Percentiles rank a stretch among this genome's conserved stretches.
These are phyloP conservation scores for Heracleum sosnowskyi DNA, from an alignment of 129 eudicot species.

Conservation along the genomic window DNA sequence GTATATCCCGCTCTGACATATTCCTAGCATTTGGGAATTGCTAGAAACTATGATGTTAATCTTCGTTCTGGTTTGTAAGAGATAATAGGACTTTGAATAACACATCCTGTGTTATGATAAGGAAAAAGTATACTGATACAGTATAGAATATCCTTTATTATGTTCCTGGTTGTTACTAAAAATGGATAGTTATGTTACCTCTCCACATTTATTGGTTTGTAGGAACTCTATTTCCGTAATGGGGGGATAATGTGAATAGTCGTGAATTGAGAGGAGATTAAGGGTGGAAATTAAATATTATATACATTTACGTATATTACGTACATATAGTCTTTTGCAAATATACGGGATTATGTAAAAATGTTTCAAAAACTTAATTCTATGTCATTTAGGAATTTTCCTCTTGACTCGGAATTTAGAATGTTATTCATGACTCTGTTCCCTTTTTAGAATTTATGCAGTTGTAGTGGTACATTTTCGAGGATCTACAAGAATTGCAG, in stretches of 20 bases:
- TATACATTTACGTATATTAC: not conserved
- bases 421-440: not conserved
- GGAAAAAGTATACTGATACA: not conserved
- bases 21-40: not conserved
- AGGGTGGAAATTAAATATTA: not conserved
- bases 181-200: not conserved
- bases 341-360: not conserved
- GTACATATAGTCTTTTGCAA: not conserved
- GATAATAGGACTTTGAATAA: not conserved
- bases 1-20: not conserved
- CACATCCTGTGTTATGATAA: not conserved
- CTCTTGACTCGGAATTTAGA: not conserved
- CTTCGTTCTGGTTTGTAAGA: not conserved
- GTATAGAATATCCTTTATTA: not conserved
- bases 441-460: not conserved
- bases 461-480: not conserved
- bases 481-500: slow-evolving; percentile 1
- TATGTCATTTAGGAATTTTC: not conserved
- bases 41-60: not conserved
- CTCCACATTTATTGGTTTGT: not conserved
- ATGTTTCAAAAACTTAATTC: not conserved
- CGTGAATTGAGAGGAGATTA: not conserved
- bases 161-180: not conserved
- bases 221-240: not conserved
- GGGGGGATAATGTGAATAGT: not conserved